Evolutionary conservation across 306 rosid genomes (phyloP).

Genomic region (Cucurbita moschata): DNA sequence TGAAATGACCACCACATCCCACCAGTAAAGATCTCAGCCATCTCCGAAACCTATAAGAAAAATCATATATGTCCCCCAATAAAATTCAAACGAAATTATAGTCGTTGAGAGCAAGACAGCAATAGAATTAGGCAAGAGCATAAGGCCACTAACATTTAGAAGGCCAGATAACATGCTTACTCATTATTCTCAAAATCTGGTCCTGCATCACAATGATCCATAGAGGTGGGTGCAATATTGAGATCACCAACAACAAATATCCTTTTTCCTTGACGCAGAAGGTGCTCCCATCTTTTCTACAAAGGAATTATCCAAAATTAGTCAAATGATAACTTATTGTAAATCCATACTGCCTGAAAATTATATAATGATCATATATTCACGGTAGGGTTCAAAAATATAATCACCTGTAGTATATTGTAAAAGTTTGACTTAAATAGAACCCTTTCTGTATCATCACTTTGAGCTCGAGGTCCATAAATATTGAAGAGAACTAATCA

Average conservation of each 20-base stretch:
- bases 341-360: background rate
- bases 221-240: conserved; percentile 77
- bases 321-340: conserved; percentile 9
- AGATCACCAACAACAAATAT: conserved; percentile 86
- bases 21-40: conserved; percentile 71
- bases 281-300: conserved; percentile 89
- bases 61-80: background rate
- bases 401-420: conserved; percentile 58
- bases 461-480: conserved; percentile 80
- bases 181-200: conserved; percentile 79
- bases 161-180: conserved; percentile 29
- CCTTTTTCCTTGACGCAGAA: conserved; percentile 52
- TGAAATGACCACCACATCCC: conserved; percentile 56
- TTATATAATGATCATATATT: background rate
- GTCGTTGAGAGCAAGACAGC: background rate
- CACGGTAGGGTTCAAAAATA: background rate
- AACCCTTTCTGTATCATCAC: conserved; percentile 65
- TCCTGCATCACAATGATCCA: conserved; percentile 82
- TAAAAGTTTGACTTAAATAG: conserved; percentile 57
- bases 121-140: background rate
- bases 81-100: background rate
- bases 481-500: conserved; percentile 70
- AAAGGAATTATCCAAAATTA: conserved; percentile 23
- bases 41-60: conserved; percentile 58
- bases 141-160: conserved; percentile 5